Conservation (phyloP, 169 alveolate genomes). For the Eimeria brunetti region DNA sequence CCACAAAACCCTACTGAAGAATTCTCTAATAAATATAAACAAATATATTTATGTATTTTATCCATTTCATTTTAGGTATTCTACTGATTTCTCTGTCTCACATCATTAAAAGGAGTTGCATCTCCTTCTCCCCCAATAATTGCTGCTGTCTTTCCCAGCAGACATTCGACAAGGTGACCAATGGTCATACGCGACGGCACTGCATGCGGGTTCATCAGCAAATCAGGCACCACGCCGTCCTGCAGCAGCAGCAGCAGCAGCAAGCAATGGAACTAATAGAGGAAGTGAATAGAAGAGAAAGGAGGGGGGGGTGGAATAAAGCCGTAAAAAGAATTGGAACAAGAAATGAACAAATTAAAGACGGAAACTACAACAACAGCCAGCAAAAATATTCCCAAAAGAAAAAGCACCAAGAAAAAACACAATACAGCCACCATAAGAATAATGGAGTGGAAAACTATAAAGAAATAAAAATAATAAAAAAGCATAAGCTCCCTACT, state of each 20-base stretch:
- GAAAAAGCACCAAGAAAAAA: too few species aligned
- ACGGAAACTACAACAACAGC: too few species aligned
- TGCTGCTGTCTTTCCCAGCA: conserved; percentile 98
- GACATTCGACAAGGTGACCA: conserved; percentile 99
- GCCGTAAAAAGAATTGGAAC: neutral
- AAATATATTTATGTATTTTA: neutral
- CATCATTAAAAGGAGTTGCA: conserved; percentile 99
- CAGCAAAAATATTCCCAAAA: too few species aligned
- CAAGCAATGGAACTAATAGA: neutral
- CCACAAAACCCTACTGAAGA: neutral
- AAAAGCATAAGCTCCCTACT: too few species aligned
- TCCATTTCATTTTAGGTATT: neutral
- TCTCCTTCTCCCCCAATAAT: conserved; percentile 99
- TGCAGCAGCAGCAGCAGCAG: neutral
- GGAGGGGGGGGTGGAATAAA: neutral
- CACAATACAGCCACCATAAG: too few species aligned
- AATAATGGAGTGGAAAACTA: too few species aligned
- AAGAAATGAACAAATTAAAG: neutral
- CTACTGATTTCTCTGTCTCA: too few species aligned
- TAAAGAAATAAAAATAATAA: too few species aligned
- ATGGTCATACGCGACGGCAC: conserved; percentile 99
- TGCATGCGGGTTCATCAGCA: conserved; percentile 99
- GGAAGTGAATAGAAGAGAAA: neutral
- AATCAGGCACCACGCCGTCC: conserved; percentile 99
- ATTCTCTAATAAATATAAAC: too few species aligned